A percentile compares a stretch with the other conserved stretches of the same genome.
Evolutionary conservation across 164 flowering plant genomes (phyloP).

Genomic region (Saururus chinensis): DNA sequence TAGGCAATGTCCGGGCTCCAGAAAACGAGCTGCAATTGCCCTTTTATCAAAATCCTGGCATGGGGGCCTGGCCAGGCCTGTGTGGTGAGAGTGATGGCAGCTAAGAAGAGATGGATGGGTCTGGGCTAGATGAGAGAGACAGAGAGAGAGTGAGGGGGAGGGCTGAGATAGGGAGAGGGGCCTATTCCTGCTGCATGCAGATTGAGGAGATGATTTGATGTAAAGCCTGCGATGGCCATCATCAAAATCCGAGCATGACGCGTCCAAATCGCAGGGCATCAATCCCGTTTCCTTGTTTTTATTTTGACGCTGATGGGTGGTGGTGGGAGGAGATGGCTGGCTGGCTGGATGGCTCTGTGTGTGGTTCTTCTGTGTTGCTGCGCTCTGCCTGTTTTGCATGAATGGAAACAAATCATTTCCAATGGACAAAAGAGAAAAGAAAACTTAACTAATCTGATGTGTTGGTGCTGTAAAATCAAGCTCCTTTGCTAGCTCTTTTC

Average conservation of each 20-base stretch:
- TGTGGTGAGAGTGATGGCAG: not conserved
- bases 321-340: no score
- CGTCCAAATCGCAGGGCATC: conserved; percentile 36
- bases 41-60: not conserved
- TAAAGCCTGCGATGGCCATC: conserved; percentile 25
- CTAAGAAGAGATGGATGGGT: not conserved
- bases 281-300: conserved; percentile 7
- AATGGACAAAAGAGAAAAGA: conserved; percentile 6
- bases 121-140: not conserved
- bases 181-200: conserved; percentile 12
- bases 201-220: conserved; percentile 47
- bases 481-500: no score
- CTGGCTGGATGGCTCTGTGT: conserved; percentile 8
- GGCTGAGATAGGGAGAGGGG: not conserved
- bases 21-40: not conserved
- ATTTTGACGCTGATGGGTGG: conserved; percentile 30
- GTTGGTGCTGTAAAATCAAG: not conserved
- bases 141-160: not conserved
- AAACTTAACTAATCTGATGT: conserved; percentile 11
- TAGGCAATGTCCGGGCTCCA: not conserved
- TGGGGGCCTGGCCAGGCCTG: not conserved
- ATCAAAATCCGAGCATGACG: conserved; percentile 53
- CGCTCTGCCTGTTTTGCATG: conserved; percentile 10
- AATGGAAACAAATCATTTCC: conserved; percentile 17
- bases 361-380: no score